Conservation (phyloP, 2,329 filamentous ascomycete genomes). For the Thelonectria olida region DNA sequence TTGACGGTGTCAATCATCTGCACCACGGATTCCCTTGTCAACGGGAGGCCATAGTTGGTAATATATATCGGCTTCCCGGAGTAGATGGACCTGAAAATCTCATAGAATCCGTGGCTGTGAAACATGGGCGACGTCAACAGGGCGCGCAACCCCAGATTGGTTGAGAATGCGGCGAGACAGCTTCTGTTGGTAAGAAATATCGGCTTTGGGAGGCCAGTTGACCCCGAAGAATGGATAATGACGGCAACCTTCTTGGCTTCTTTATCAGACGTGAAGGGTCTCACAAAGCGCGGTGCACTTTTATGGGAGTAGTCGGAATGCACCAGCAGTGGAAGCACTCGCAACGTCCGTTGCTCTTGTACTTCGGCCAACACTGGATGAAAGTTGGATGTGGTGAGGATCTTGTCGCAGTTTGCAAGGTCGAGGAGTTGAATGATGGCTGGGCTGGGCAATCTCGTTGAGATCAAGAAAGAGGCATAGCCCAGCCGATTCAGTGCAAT, state of each 20-base stretch:
- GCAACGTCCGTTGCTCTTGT: conserved; percentile 19
- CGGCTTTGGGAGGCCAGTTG: conserved; percentile 70
- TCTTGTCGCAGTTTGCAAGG: conserved; percentile 14
- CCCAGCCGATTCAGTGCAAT: conserved; percentile 33
- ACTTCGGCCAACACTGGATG: conserved; percentile 28
- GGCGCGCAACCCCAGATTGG: conserved; percentile 51
- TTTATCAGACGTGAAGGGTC: conserved; percentile 24
- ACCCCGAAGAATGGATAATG: conserved; percentile 54
- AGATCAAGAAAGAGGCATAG: conserved; percentile 34
- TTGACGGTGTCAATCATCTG: conserved; percentile 47
- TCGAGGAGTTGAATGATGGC: conserved; percentile 30
- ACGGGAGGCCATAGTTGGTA: conserved; percentile 63
- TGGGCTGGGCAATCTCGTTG: conserved; percentile 30
- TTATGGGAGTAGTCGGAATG: conserved; percentile 12
- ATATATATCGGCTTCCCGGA: conserved; percentile 60
- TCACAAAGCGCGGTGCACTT: conserved; percentile 26
- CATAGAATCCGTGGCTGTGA: conserved; percentile 67
- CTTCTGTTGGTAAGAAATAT: conserved; percentile 66
- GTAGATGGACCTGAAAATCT: conserved; percentile 62
- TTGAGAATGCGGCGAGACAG: conserved; percentile 57
- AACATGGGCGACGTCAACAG: conserved; percentile 67
- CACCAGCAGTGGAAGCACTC: conserved; percentile 23
- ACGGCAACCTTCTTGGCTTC: conserved; percentile 31
- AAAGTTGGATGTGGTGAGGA: conserved; percentile 30
- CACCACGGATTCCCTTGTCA: conserved; percentile 60